Evolutionary conservation across 495 filamentous ascomycete species (phyloP).

Genomic region (Cryomyces minteri): DNA sequence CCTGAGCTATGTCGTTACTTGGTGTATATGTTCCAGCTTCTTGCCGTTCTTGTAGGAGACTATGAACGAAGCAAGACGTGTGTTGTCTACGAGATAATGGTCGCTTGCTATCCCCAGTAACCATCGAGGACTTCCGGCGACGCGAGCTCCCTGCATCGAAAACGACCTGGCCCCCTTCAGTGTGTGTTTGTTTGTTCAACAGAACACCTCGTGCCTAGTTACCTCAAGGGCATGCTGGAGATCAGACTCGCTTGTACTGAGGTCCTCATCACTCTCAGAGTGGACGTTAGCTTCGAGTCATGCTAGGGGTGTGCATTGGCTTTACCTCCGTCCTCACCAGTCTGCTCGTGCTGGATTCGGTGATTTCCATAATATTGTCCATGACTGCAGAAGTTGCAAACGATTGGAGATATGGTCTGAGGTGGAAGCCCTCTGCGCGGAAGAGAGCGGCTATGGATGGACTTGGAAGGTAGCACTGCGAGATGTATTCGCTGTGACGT

Average conservation of each 20-base stretch:
- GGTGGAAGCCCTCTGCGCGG: too few relatives aligned
- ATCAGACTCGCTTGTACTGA: constrained; percentile 5
- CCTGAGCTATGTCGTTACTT: constrained; percentile 9
- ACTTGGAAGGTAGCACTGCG: too few relatives aligned
- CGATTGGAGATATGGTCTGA: too few relatives aligned
- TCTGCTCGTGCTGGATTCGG: not conserved
- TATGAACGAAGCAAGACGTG: constrained; percentile 71
- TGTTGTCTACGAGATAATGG: constrained; percentile 24
- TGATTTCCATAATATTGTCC: not conserved
- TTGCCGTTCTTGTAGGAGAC: constrained; percentile 43
- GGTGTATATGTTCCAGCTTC: constrained; percentile 11
- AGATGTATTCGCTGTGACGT: too few relatives aligned
- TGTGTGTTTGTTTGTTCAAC: not conserved
- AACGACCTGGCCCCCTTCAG: constrained; percentile 35
- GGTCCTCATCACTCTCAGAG: constrained; percentile 2
- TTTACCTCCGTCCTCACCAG: not conserved
- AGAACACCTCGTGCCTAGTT: not conserved
- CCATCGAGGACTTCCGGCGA: constrained; percentile 73
- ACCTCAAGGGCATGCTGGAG: constrained; percentile 12
- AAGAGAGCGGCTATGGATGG: too few relatives aligned
- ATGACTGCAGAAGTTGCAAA: not conserved
- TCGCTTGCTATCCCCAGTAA: constrained; percentile 31
- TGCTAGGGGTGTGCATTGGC: not conserved
- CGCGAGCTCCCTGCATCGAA: constrained; percentile 54
- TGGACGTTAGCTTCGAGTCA: constrained; percentile 1